Evolutionary conservation across 805 yeast genomes (phyloP), one percentile per base, ranked within the genome.

Genomic region (Barnettozyma wickerhamii): DNA sequence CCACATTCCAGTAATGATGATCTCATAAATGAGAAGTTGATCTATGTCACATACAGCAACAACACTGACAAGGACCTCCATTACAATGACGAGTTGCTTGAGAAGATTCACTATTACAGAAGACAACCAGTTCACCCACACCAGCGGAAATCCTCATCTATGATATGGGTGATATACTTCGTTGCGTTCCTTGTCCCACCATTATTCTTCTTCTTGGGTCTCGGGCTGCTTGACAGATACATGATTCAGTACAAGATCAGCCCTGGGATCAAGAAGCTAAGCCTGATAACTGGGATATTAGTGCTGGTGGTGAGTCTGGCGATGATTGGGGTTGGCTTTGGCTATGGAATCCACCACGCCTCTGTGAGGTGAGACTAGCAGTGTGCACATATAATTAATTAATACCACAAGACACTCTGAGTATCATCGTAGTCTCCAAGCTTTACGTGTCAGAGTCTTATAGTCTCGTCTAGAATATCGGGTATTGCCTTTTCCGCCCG

Each of bases 261-360:
- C 21, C 30, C 37, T 3, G 30, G 32, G 5, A 18, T 45, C 20
- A 53, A 48, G 39, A 43, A 42, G 19, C 10, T 52, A 10, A 50
- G 60, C 33, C 17, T 55, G 20, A 17, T 41, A 14, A 50, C 53
- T 5, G 61, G 61, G 2, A 15, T 35, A 3, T 7, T 50, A 1
- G 42, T 43, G 20, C 19, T 50, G 7, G 14, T 54, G 13, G n/a
- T 47, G 3, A 32, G 42, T 5, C 42, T 67, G 17, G 77, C 69
- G 0, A 64, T 72, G 49, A 58, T 72, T 23, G 71, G 71, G 14
- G 63, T 71, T 26, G 78, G 77, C 1, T 59, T 74, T 35, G 75
- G 69, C 3, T 43, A 39, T 28, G 46, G 46, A 5, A 39, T 43
- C 6, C 42, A 38, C 19, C 38, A 21, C 15, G 40, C 43, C 2